These are phyloP conservation scores for Apiospora malaysiana DNA, from an alignment of 2,329 filamentous ascomycete species.

Conservation along the genomic window DNA sequence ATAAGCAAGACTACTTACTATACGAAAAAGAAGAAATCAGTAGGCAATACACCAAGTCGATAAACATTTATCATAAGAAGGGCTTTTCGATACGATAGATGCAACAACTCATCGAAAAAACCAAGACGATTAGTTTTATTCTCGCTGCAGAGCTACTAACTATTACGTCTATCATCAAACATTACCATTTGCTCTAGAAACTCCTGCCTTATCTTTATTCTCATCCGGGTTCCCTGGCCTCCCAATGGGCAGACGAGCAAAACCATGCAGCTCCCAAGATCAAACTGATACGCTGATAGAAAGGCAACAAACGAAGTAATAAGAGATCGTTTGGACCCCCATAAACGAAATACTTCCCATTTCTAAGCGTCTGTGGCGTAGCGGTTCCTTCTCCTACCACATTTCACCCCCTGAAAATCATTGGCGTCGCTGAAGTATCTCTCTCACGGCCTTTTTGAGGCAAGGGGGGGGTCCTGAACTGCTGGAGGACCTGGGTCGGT, in stretches of 20 bases:
- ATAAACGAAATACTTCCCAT: not conserved
- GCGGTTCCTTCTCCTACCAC: not conserved
- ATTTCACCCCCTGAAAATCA: not conserved
- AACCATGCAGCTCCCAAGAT: constrained; percentile 5
- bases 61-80: not conserved
- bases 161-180: constrained; percentile 21
- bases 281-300: not conserved
- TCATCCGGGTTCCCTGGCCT: not conserved
- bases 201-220: not conserved
- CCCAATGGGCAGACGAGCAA: not conserved
- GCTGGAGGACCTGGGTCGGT: not conserved
- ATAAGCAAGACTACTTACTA: not conserved
- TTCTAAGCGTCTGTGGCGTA: not conserved
- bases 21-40: not conserved
- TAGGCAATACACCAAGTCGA: not conserved
- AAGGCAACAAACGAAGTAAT: not conserved
- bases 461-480: not conserved
- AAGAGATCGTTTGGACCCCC: not conserved
- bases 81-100: not conserved
- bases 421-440: not conserved
- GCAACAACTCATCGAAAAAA: not conserved
- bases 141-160: constrained; percentile 17
- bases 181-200: constrained; percentile 21
- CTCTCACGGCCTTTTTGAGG: not conserved
- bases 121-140: constrained; percentile 19